Percentiles rank a stretch among this genome's conserved stretches.
These are phyloP conservation scores for Clavispora carvajalis DNA, from an alignment of 805 yeast species.

Conservation along the genomic window DNA sequence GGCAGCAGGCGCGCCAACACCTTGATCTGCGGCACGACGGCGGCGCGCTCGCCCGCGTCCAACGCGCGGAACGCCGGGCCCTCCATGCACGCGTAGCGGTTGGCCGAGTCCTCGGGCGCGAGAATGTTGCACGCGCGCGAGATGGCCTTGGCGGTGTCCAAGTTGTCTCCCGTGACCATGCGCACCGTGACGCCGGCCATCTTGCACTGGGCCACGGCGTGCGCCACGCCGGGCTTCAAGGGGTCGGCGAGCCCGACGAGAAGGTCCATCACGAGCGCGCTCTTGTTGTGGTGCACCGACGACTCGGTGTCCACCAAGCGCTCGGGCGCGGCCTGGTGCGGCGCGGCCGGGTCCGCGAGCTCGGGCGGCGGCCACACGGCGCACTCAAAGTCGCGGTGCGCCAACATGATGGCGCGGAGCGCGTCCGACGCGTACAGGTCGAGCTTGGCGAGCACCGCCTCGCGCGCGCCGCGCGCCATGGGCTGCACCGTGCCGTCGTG, in stretches of 20 bases:
- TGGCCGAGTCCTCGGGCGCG: constrained; percentile 44
- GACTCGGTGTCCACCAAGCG: constrained; percentile 20
- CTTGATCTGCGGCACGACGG: constrained; percentile 65
- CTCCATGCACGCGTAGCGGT: constrained; percentile 71
- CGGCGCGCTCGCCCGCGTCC: constrained; percentile 47
- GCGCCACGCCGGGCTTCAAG: constrained; percentile 80
- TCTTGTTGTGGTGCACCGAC: constrained; percentile 8
- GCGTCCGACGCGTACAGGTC: constrained; percentile 70
- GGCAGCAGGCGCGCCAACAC: constrained; percentile 95
- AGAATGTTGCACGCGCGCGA: constrained; percentile 81
- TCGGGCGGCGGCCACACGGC: constrained; percentile 66
- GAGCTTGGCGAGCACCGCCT: constrained; percentile 27
- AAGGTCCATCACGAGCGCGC: constrained; percentile 35
- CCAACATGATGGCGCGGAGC: constrained; percentile 82
- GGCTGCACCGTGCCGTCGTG: constrained; percentile 23
- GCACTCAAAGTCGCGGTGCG: constrained; percentile 63
- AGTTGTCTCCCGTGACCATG: constrained; percentile 98
- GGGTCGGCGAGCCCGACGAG: constrained; percentile 96
- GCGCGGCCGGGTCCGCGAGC: constrained; percentile 24
- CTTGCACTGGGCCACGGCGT: constrained; percentile 81
- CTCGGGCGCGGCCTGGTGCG: constrained; percentile 43
- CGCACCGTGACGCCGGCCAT: constrained; percentile 91
- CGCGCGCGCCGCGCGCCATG: constrained; percentile 26
- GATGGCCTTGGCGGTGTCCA: constrained; percentile 87
- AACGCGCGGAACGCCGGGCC: constrained; percentile 85